Conservation (phyloP, 306 rosid species). For the Dalbergia cultrata region DNA sequence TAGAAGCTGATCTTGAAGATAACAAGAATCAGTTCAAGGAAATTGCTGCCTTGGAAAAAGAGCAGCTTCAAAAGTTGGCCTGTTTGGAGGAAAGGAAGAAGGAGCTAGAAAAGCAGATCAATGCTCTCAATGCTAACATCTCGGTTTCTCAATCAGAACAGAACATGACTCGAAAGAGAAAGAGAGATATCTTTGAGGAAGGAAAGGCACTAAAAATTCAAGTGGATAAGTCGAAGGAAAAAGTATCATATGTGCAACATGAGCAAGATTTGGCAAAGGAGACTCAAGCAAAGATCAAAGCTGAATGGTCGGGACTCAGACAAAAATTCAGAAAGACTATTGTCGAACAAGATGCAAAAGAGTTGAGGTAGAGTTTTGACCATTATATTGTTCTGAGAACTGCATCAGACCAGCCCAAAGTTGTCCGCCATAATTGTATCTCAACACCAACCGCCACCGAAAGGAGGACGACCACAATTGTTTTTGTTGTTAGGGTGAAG, state of each 20-base stretch:
- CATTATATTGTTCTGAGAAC: neutral
- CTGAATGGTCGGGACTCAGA: neutral
- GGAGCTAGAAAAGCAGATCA: slow-evolving; percentile 17
- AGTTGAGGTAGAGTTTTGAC: too few species aligned
- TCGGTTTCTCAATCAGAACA: too few species aligned
- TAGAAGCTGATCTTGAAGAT: neutral
- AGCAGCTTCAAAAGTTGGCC: neutral
- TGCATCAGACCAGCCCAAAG: too few species aligned
- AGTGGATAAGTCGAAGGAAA: neutral
- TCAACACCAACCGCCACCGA: too few species aligned
- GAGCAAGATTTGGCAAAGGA: neutral
- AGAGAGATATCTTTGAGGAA: slow-evolving; percentile 1
- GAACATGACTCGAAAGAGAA: neutral
- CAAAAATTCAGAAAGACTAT: neutral
- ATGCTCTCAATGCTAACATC: slow-evolving; percentile 12
- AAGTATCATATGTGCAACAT: neutral
- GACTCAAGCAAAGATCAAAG: neutral
- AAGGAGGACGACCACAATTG: too few species aligned
- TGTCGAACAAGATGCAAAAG: neutral
- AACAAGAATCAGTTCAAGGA: neutral
- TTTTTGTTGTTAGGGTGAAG: too few species aligned
- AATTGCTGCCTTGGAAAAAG: neutral
- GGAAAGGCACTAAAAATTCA: neutral
- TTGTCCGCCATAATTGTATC: too few species aligned
- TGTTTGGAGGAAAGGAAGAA: slow-evolving; percentile 13